Evolutionary conservation across 2,329 filamentous ascomycete genomes (phyloP).

Genomic region (Scorias spongiosa): DNA sequence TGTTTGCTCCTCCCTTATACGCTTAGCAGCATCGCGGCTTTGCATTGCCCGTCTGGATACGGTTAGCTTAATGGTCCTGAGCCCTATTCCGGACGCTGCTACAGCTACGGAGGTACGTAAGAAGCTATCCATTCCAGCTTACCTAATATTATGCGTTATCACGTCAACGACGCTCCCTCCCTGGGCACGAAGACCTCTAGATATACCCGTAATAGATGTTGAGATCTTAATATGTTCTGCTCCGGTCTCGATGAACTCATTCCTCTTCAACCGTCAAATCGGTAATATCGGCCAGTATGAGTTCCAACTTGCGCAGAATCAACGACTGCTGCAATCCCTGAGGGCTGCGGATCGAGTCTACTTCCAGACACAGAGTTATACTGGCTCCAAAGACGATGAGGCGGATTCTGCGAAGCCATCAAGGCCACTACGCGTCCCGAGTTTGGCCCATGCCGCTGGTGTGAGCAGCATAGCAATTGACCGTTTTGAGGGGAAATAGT

Average conservation of each 20-base stretch:
- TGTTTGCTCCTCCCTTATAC: too few species aligned
- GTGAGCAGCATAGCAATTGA: conserved; percentile 70
- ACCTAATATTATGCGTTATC: too few species aligned
- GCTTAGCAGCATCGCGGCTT: too few species aligned
- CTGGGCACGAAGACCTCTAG: too few species aligned
- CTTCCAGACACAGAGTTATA: conserved; percentile 49
- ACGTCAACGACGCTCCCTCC: too few species aligned
- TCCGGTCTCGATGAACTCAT: conserved; percentile 46
- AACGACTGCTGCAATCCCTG: conserved; percentile 53
- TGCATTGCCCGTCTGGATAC: too few species aligned
- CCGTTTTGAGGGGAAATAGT: conserved; percentile 65
- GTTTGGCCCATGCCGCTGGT: conserved; percentile 59
- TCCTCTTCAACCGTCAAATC: conserved; percentile 60
- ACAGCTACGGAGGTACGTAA: too few species aligned
- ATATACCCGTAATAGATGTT: too few species aligned
- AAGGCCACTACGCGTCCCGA: conserved; percentile 11
- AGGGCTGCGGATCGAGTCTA: conserved; percentile 50
- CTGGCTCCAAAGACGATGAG: conserved; percentile 4
- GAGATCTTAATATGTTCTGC: too few species aligned
- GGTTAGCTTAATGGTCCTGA: too few species aligned
- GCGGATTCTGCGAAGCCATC: neutral
- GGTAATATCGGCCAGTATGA: conserved; percentile 49
- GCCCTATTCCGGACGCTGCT: too few species aligned
- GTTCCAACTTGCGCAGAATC: conserved; percentile 51
- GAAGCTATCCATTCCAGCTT: too few species aligned